Conservation (phyloP, 73 alveolate genomes). For the Durusdinium trenchii region DNA sequence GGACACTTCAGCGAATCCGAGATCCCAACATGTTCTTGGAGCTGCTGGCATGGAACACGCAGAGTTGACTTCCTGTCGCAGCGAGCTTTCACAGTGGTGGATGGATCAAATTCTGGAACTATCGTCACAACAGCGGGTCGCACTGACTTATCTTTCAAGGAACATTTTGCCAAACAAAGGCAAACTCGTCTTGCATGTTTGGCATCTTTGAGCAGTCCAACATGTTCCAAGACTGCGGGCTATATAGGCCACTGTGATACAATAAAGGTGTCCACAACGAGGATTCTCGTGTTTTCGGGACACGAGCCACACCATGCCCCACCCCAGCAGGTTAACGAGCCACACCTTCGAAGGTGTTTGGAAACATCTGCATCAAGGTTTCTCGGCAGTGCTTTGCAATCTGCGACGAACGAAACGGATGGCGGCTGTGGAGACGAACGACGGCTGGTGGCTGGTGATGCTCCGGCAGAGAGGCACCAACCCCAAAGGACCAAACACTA, state of each 20-base stretch:
- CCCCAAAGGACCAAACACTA: too few species aligned
- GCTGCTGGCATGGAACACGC: conserved; percentile 77
- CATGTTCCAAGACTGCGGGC: too few species aligned
- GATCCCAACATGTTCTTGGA: conserved; percentile 11
- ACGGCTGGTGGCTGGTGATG: not conserved
- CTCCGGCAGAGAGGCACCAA: not conserved
- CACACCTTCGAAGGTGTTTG: conserved; percentile 82
- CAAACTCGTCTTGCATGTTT: not conserved
- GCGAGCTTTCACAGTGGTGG: not conserved
- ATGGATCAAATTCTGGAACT: not conserved
- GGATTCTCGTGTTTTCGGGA: too few species aligned
- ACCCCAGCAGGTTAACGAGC: not conserved
- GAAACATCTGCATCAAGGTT: conserved; percentile 57
- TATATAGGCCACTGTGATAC: too few species aligned
- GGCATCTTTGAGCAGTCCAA: not conserved
- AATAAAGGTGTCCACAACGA: too few species aligned
- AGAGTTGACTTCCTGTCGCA: conserved; percentile 61
- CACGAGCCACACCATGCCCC: not conserved
- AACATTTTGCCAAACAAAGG: not conserved
- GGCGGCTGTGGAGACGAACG: not conserved
- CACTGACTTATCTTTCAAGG: not conserved
- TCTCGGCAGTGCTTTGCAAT: conserved; percentile 68
- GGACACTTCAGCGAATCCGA: not conserved
- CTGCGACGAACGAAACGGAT: not conserved
- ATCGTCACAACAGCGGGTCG: not conserved